Base-by-base conservation (phyloP, 345 rosid species). In the Pugionium dolabratum region DNA sequence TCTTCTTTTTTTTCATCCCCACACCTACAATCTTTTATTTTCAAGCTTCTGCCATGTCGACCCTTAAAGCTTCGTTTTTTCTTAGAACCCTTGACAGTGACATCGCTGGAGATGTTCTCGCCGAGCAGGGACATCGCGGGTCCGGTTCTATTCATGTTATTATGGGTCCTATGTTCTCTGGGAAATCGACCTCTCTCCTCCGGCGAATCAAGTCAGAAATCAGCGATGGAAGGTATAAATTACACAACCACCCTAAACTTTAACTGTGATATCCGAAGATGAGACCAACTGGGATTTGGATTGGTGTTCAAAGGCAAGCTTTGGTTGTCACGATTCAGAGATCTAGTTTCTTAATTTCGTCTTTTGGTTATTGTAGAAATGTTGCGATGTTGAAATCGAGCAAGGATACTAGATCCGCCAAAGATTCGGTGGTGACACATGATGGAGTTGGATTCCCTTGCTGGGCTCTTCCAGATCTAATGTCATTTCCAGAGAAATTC, bases 181-280 rank as follows among this genome's bases (percentile, higher is more conserved):
- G 99, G 45, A 94, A 94, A 65, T 86, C 97, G 59, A 94, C 97
- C 1, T 85, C 94, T 4, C 95, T 94, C 31, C 96, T 94, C 75
- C 96, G 92, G 56, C 96, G 86, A n/a, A 78, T 88, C 81, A 81
- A 70, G 33, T 83, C 85, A 1, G 97, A 84, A 61, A 68, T 72
- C 77, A 71, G 54, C 73, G 56, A 40, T 31, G 97, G 97, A 76
- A 81, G 89, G 96, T 90, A 49, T 4, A 18, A 18, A 18, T 18
- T 0, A 18, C 18, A 18, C 18, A 18, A 18, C 18, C 18, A 18
- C 18, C 18, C 18, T 18, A 18, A 18, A 18, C 18, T 18, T 18
- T 18, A 18, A 18, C 18, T 18, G 18, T 18, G 18, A 18, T 18
- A 18, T 18, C 18, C 18, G 0, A 18, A 18, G 18, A 18, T 18